Percentiles rank a stretch among this genome's conserved stretches.
Conservation (phyloP, 768 basidiomycete species). For the Russula virescens region DNA sequence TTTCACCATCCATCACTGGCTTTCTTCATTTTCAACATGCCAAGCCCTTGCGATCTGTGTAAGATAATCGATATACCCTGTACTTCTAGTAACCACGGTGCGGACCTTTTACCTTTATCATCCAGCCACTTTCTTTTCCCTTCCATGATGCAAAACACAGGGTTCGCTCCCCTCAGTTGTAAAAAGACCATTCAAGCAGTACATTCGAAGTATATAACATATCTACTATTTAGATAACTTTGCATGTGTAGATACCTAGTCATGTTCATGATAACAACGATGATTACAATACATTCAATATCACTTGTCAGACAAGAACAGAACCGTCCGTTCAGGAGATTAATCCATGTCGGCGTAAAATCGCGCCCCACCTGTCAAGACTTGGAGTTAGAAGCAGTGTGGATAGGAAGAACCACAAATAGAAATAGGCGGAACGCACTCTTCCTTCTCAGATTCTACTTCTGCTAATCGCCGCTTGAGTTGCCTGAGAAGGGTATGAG, state of each 20-base stretch:
- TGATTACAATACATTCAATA: conserved; percentile 13
- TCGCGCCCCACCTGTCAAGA: conserved; percentile 53
- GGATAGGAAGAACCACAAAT: not conserved
- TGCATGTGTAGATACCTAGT: conserved; percentile 16
- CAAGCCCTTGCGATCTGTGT: conserved; percentile 12
- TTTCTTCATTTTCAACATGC: conserved; percentile 5
- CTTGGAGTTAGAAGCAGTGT: not conserved
- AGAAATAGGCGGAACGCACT: conserved; percentile 47
- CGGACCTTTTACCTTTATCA: conserved; percentile 5
- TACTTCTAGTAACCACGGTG: conserved; percentile 6
- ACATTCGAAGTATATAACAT: conserved; percentile 19
- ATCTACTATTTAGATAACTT: conserved; percentile 23
- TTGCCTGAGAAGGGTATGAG: conserved; percentile 39
- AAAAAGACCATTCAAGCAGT: not conserved
- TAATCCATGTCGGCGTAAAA: conserved; percentile 46
- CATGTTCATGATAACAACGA: conserved; percentile 13
- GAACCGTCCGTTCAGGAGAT: conserved; percentile 32
- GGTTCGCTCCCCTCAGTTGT: not conserved
- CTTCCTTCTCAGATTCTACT: conserved; percentile 68
- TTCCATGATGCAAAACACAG: not conserved
- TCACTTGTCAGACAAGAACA: not conserved
- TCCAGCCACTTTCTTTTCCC: not conserved
- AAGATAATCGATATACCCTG: conserved; percentile 17
- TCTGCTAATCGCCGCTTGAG: conserved; percentile 67
- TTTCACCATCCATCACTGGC: conserved; percentile 6